Conservation (phyloP, 164 flowering plant genomes). For the Chloranthus sessilifolius region DNA sequence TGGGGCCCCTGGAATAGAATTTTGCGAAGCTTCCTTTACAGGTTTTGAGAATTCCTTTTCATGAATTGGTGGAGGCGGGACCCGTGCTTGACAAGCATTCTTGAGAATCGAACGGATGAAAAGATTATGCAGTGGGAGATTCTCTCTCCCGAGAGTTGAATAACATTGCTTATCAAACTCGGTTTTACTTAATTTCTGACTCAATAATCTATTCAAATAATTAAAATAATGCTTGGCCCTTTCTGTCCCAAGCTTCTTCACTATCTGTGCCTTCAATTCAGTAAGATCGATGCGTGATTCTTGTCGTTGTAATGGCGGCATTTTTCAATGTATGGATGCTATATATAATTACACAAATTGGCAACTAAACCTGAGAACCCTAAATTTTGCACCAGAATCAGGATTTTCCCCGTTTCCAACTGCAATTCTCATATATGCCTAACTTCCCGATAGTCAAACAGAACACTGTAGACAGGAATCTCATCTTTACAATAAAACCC, state of each 20-base stretch:
- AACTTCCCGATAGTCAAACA: slow-evolving; percentile 23
- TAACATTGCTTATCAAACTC: slow-evolving; percentile 74
- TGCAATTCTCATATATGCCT: slow-evolving; percentile 16
- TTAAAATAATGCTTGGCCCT: slow-evolving; percentile 62
- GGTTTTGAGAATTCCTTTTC: slow-evolving; percentile 35
- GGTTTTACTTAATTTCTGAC: slow-evolving; percentile 67
- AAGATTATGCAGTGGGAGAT: slow-evolving; percentile 72
- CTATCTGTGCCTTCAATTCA: slow-evolving; percentile 73
- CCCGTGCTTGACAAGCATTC: slow-evolving; percentile 68
- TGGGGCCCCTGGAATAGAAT: slow-evolving; percentile 23
- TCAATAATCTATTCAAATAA: slow-evolving; percentile 57
- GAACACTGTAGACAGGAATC: slow-evolving; percentile 40
- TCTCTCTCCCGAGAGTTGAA: slow-evolving; percentile 68
- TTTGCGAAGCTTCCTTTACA: slow-evolving; percentile 8
- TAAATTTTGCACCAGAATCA: slow-evolving; percentile 16
- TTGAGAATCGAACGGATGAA: slow-evolving; percentile 71
- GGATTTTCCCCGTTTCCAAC: slow-evolving; percentile 32
- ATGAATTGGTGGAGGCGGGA: slow-evolving; percentile 45
- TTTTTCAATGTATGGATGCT: slow-evolving; percentile 42
- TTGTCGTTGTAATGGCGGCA: slow-evolving; percentile 63
- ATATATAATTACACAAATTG: too few relatives aligned
- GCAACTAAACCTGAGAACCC: slow-evolving; percentile 19
- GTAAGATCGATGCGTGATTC: slow-evolving; percentile 61
- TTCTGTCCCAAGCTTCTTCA: slow-evolving; percentile 82
- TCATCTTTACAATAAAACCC: slow-evolving; percentile 41